These are phyloP conservation scores for Pseudogymnoascus verrucosus DNA, from an alignment of 2,329 filamentous ascomycete species.

Conservation along the genomic window DNA sequence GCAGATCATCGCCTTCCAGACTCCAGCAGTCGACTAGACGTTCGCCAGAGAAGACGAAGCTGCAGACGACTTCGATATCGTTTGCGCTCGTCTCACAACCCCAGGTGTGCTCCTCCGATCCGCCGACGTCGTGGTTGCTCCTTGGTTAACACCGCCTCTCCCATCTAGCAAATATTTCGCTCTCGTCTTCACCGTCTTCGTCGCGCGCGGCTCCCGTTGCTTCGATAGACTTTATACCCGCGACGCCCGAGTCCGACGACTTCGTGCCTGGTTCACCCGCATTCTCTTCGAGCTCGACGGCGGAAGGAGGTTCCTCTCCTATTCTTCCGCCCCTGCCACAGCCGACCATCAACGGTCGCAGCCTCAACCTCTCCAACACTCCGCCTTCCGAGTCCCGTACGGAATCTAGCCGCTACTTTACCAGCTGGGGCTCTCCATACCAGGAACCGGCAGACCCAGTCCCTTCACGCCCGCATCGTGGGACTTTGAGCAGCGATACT, in stretches of 20 bases:
- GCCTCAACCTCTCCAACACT: constrained; percentile 47
- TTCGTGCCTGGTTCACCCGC: constrained; percentile 43
- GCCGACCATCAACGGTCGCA: constrained; percentile 48
- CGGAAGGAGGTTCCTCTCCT: constrained; percentile 49
- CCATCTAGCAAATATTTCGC: constrained; percentile 21
- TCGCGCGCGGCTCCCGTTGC: constrained; percentile 50
- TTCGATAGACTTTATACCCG: constrained; percentile 47
- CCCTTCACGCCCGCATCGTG: constrained; percentile 33
- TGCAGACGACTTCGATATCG: constrained; percentile 50
- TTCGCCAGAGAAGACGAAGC: constrained; percentile 36
- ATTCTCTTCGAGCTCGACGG: constrained; percentile 54
- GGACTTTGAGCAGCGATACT: constrained; percentile 49
- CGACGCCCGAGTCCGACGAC: constrained; percentile 9
- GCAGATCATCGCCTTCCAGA: constrained; percentile 8
- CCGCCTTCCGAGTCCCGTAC: constrained; percentile 29
- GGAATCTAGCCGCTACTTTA: constrained; percentile 44
- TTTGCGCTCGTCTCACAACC: constrained; percentile 57
- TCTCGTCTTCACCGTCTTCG: constrained; percentile 31
- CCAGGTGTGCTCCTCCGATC: constrained; percentile 32
- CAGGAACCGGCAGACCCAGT: constrained; percentile 52
- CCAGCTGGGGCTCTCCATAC: constrained; percentile 90
- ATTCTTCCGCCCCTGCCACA: constrained; percentile 50
- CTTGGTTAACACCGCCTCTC: constrained; percentile 10
- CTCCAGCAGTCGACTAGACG: constrained; percentile 11
- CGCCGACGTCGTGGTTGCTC: not conserved